Percentiles rank a stretch among this genome's conserved stretches.
These are phyloP conservation scores for Andrographis paniculata DNA, from an alignment of 305 asterid genomes.

Conservation along the genomic window DNA sequence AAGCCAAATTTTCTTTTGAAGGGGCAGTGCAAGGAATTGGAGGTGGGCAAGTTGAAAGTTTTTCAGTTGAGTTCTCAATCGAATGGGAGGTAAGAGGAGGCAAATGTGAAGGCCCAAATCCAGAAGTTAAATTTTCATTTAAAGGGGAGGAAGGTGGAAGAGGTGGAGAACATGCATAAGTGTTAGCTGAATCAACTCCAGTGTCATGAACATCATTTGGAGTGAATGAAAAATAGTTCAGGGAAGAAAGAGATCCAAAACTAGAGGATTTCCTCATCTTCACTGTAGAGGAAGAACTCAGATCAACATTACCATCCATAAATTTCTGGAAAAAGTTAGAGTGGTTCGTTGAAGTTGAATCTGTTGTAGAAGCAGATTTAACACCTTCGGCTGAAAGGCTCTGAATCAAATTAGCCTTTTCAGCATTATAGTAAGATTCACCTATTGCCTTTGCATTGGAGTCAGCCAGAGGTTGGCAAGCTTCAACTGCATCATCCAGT, in stretches of 20 bases:
- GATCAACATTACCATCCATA: too few species aligned
- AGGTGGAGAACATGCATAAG: constrained; percentile 15
- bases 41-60: too few species aligned
- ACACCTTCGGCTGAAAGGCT: constrained; percentile 29
- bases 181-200: constrained; percentile 23
- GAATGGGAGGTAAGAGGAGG: too few species aligned
- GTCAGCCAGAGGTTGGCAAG: constrained; percentile 44
- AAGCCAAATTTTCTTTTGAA: too few species aligned
- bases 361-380: not conserved
- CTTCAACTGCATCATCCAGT: constrained; percentile 52
- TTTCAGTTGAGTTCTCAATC: too few species aligned
- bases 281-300: not conserved
- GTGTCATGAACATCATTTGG: constrained; percentile 8
- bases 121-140: not conserved
- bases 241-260: too few species aligned
- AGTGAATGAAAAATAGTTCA: too few species aligned
- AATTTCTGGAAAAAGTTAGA: not conserved
- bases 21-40: too few species aligned
- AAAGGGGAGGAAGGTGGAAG: not conserved
- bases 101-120: too few species aligned
- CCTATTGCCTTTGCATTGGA: too few species aligned
- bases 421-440: too few species aligned
- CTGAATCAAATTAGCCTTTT: constrained; percentile 30
- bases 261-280: too few species aligned
- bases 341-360: not conserved